Base-by-base conservation (phyloP, 1,284 basidiomycete genomes). In the Cutaneotrichosporon curvatum region DNA sequence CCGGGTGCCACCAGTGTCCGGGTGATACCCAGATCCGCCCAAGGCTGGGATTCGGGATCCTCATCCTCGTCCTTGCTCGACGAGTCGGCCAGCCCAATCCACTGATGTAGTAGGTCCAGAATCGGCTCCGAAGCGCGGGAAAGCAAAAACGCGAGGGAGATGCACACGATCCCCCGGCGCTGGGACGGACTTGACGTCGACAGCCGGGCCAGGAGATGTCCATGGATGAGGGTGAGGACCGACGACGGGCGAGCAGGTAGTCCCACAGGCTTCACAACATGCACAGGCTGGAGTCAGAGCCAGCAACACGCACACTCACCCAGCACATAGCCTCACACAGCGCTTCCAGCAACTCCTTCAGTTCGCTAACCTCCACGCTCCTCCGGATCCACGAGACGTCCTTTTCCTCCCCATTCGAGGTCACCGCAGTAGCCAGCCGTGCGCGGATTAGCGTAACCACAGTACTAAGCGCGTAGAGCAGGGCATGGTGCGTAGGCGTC, bases 401-500 rank as follows among this genome's bases (percentile, higher is more conserved):
- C 2, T 33, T 21, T 19, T 51, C 38, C 20, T 25, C 40, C 3
- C 28, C 9, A 21, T 40, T 43, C 9, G 47, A 28, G 47, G 8
- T 62, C 49, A 2, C 61, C 47, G 10, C 55, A 56, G 0, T 32
- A 31, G 1, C 57, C 46, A 4, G 68, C 48, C 3, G 53, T 19
- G 61, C 54, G 40, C 61, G 62, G 46, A 68, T 50, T 45, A 59
- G 63, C 1, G 61, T 61, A 10, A 69, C 43, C 23, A 64, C 60
- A 1, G 61, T 63, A 37, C 61, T 61, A 2, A 67, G 46, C 4
- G 59, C 60, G 45, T 67, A 57, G 11, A 67, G 45, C 0, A 71
- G 52, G 1, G 67, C 67, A 37, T 69, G 68, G 48, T 70, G 67
- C 0, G 67, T 70, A 0, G 66, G 60, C 0, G 67, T 68, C 16